Percentiles rank a stretch among this genome's conserved stretches.
Evolutionary conservation across 768 basidiomycete species (phyloP).

Genomic region (Tephrocybe sp.): DNA sequence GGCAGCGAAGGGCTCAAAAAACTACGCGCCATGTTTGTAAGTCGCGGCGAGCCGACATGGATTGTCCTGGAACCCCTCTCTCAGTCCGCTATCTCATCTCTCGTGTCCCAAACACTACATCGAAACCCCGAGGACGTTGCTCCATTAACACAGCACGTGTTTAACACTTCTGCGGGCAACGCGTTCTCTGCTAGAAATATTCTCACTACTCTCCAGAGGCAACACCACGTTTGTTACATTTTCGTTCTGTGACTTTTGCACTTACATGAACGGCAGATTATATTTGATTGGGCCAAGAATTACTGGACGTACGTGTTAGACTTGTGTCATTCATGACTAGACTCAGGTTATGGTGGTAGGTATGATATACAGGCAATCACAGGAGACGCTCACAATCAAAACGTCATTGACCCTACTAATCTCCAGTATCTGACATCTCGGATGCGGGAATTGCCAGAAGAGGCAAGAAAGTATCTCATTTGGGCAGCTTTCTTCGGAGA

Average conservation of each 20-base stretch:
- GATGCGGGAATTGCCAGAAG: constrained; percentile 57
- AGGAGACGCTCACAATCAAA: constrained; percentile 48
- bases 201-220: constrained; percentile 59
- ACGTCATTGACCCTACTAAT: constrained; percentile 59
- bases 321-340: not conserved
- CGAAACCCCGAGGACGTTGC: constrained; percentile 53
- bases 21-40: constrained; percentile 56
- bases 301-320: constrained; percentile 56
- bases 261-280: constrained; percentile 40
- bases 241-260: not conserved
- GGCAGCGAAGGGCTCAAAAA: no score
- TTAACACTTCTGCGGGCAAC: constrained; percentile 61
- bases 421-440: constrained; percentile 58
- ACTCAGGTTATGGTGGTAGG: constrained; percentile 24
- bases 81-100: constrained; percentile 50
- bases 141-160: constrained; percentile 53
- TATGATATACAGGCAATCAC: constrained; percentile 59
- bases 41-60: constrained; percentile 60
- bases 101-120: constrained; percentile 65
- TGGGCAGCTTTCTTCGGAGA: constrained; percentile 77
- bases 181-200: constrained; percentile 68
- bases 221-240: constrained; percentile 47
- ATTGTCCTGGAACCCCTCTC: constrained; percentile 61
- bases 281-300: constrained; percentile 63
- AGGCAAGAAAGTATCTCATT: constrained; percentile 61